Percentiles rank a stretch among this genome's conserved stretches.
Conservation (phyloP, 495 filamentous ascomycete genomes). For the Recurvomyces mirabilis region DNA sequence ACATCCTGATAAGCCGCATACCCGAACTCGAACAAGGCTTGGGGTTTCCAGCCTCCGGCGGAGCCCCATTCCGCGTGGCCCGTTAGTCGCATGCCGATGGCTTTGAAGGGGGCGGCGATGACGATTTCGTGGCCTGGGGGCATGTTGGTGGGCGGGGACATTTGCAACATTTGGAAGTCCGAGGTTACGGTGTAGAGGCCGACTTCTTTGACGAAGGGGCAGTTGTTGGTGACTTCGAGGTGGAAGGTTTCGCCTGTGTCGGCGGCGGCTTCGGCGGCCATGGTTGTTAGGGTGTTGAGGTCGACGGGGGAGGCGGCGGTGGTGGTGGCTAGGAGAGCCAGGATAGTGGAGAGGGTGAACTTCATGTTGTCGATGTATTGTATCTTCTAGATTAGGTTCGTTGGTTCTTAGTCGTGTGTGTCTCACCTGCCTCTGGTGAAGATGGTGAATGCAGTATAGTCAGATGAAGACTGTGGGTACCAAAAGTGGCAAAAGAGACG, state of each 20-base stretch:
- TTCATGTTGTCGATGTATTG: no score
- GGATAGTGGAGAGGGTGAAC: neutral
- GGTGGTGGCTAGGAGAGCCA: conserved; percentile 3
- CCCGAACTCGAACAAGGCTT: conserved; percentile 15
- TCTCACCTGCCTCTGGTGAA: no score
- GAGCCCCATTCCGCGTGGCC: conserved; percentile 9
- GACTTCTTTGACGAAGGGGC: conserved; percentile 4
- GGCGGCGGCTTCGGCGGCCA: neutral
- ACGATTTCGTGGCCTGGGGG: neutral
- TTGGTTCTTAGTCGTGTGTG: no score
- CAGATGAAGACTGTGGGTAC: no score
- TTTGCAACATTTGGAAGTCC: conserved; percentile 13
- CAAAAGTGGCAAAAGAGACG: no score
- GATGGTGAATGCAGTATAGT: no score
- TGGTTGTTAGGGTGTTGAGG: neutral
- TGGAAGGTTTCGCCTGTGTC: conserved; percentile 10
- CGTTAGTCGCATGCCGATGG: conserved; percentile 12
- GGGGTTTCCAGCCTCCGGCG: conserved; percentile 5
- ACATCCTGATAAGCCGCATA: conserved; percentile 3
- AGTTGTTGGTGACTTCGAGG: conserved; percentile 16
- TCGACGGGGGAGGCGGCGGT: neutral
- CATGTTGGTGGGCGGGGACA: conserved; percentile 1
- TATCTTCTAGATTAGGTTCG: no score
- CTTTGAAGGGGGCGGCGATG: conserved; percentile 8
- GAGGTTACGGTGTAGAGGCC: conserved; percentile 10